These are phyloP conservation scores for Fragaria nilgerrensis DNA, from an alignment of 306 rosid species.

Conservation along the genomic window DNA sequence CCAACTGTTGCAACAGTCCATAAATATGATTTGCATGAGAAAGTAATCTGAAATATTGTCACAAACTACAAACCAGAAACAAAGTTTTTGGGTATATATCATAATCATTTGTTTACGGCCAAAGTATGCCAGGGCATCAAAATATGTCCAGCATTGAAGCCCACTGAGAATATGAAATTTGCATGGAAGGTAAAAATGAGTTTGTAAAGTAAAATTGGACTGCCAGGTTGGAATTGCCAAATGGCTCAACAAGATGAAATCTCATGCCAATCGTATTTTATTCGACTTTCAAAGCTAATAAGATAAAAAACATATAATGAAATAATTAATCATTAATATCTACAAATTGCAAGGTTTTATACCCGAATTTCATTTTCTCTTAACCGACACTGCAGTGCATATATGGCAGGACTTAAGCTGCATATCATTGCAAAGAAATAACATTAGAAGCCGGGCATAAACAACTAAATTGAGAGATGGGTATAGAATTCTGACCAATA, in stretches of 20 bases:
- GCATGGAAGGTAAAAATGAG: neutral
- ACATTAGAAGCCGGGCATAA: conserved; percentile 7
- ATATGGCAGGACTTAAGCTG: conserved; percentile 97
- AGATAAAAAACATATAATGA: neutral
- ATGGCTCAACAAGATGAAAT: conserved; percentile 2
- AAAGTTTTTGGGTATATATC: neutral
- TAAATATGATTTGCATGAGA: conserved; percentile 14
- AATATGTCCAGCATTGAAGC: neutral
- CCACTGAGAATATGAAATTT: neutral
- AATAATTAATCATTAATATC: conserved; percentile 21
- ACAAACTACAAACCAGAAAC: neutral
- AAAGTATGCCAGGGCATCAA: neutral
- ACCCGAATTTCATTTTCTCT: conserved; percentile 94
- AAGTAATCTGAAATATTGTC: neutral
- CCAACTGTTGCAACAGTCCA: conserved; percentile 46
- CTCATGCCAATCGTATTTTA: conserved; percentile 6
- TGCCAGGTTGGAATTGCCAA: neutral
- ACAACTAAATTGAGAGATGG: conserved; percentile 12
- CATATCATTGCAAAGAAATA: conserved; percentile 28
- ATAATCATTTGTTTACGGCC: neutral
- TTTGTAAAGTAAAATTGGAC: neutral
- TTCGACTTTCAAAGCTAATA: conserved; percentile 6
- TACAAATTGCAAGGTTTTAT: conserved; percentile 28
- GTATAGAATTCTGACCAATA: conserved; percentile 66
- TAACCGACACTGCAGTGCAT: conserved; percentile 77